phyloP scores from a whole-genome alignment of 1,284 basidiomycete genomes.

The Cutaneotrichosporon sp. region DNA sequence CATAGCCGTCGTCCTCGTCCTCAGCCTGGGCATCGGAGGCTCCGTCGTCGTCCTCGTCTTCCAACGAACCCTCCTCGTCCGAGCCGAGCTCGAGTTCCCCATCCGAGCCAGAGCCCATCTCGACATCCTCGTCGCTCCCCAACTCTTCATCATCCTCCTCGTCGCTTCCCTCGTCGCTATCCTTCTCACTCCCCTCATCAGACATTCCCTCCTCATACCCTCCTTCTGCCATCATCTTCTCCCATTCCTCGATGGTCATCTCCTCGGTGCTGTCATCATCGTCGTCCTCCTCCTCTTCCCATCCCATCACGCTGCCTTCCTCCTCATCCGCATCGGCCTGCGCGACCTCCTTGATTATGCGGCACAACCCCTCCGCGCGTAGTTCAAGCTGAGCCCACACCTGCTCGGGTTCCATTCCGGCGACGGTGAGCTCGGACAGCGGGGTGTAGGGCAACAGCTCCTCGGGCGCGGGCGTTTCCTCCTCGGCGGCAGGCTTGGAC shows the following conservation, averaged over 20 bases:
- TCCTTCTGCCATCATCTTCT: constrained; percentile 37
- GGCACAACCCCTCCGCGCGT: constrained; percentile 58
- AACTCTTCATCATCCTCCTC: constrained; percentile 6
- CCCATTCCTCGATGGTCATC: constrained; percentile 44
- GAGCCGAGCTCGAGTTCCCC: constrained; percentile 30
- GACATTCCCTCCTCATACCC: constrained; percentile 34
- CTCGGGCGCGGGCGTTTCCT: constrained; percentile 38
- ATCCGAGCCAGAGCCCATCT: constrained; percentile 49
- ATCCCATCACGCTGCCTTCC: constrained; percentile 36
- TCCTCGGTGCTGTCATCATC: constrained; percentile 39
- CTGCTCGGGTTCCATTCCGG: constrained; percentile 84
- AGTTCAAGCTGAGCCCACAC: constrained; percentile 92
- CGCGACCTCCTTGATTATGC: constrained; percentile 47
- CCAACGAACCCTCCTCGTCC: constrained; percentile 29
- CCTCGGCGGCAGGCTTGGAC: constrained; percentile 28
- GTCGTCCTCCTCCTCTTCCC: constrained; percentile 31
- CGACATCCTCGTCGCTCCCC: constrained; percentile 25
- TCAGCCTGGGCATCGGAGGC: constrained; percentile 42
- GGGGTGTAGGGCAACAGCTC: constrained; percentile 67
- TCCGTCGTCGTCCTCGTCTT: constrained; percentile 50
- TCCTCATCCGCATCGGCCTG: constrained; percentile 35
- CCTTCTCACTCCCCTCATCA: constrained; percentile 23
- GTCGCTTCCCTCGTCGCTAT: constrained; percentile 13
- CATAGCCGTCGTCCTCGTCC: constrained; percentile 33
- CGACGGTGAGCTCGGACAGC: constrained; percentile 68